Evolutionary conservation across 2,329 filamentous ascomycete species (phyloP).

Genomic region (Diaporthe caulivora): DNA sequence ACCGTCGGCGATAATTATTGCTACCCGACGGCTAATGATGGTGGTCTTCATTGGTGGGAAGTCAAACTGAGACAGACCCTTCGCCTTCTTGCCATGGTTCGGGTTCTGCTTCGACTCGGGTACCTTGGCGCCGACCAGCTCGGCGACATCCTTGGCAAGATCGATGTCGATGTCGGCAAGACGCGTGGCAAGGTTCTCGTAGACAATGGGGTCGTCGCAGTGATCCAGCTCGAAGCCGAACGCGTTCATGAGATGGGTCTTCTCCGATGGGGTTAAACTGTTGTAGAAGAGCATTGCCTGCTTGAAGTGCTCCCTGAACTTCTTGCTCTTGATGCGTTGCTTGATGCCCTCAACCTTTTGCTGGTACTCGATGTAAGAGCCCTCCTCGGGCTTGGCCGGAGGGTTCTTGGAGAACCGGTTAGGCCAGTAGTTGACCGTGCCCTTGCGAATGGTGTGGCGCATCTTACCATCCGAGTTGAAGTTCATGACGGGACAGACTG

Average conservation of each 20-base stretch:
- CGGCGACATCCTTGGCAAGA: slow-evolving; percentile 77
- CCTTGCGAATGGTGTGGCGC: slow-evolving; percentile 79
- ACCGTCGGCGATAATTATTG: slow-evolving; percentile 82
- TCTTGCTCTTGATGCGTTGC: slow-evolving; percentile 74
- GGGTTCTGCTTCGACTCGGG: slow-evolving; percentile 64
- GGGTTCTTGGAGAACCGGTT: slow-evolving; percentile 76
- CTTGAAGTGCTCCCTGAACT: slow-evolving; percentile 82
- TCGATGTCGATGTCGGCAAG: slow-evolving; percentile 79
- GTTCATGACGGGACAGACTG: slow-evolving; percentile 81
- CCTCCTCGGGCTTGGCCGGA: slow-evolving; percentile 71
- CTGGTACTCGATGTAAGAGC: slow-evolving; percentile 77
- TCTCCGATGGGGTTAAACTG: slow-evolving; percentile 76
- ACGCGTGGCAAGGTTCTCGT: slow-evolving; percentile 76
- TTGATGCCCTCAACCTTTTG: slow-evolving; percentile 78
- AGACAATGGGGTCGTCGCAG: slow-evolving; percentile 83
- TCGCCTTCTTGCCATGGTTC: slow-evolving; percentile 78
- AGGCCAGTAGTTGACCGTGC: slow-evolving; percentile 84
- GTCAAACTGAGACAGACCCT: slow-evolving; percentile 77
- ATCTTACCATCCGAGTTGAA: slow-evolving; percentile 81
- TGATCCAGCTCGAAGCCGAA: slow-evolving; percentile 82
- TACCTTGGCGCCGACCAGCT: slow-evolving; percentile 74
- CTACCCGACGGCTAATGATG: slow-evolving; percentile 78
- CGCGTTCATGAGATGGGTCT: slow-evolving; percentile 70
- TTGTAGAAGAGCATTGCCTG: slow-evolving; percentile 90
- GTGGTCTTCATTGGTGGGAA: slow-evolving; percentile 73